A percentile compares a stretch with the other conserved stretches of the same genome.
Evolutionary conservation across 83 land plant species (phyloP).

Genomic region (Picea engelmannii): DNA sequence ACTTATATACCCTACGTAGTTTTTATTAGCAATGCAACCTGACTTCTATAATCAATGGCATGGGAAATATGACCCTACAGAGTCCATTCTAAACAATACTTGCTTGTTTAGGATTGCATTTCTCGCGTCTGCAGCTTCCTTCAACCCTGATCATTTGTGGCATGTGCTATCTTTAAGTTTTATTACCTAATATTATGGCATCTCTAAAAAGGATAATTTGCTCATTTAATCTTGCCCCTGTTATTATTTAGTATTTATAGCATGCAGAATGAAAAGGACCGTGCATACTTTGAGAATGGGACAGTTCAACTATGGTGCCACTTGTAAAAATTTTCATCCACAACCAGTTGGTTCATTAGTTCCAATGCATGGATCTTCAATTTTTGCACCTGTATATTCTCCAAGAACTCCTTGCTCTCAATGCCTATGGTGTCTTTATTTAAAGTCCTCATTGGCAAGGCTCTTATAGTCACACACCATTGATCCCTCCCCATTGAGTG

Average conservation of each 20-base stretch:
- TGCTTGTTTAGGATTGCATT: neutral
- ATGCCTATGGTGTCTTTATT: slow-evolving; percentile 72
- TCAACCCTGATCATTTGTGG: neutral
- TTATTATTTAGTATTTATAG: slow-evolving; percentile 5
- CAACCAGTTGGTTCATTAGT: slow-evolving; percentile 66
- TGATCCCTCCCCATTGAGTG: slow-evolving; percentile 53
- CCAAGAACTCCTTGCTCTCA: too few species aligned
- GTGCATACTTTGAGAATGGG: slow-evolving; percentile 89
- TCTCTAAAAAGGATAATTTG: neutral
- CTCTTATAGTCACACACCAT: too few species aligned
- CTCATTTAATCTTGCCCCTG: neutral
- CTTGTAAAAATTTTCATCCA: slow-evolving; percentile 79
- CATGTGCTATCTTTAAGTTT: too few species aligned
- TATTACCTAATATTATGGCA: too few species aligned
- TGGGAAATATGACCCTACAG: neutral
- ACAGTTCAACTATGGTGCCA: slow-evolving; percentile 49
- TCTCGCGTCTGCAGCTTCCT: neutral
- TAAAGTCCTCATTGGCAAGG: too few species aligned
- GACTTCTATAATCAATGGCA: neutral
- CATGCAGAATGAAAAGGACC: slow-evolving; percentile 82
- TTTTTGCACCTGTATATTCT: too few species aligned
- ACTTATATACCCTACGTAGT: neutral
- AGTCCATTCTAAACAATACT: neutral
- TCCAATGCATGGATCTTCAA: slow-evolving; percentile 43
- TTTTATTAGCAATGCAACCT: neutral